These are phyloP conservation scores for Stropharia rugosoannulata DNA, from an alignment of 768 basidiomycete species.

Conservation along the genomic window DNA sequence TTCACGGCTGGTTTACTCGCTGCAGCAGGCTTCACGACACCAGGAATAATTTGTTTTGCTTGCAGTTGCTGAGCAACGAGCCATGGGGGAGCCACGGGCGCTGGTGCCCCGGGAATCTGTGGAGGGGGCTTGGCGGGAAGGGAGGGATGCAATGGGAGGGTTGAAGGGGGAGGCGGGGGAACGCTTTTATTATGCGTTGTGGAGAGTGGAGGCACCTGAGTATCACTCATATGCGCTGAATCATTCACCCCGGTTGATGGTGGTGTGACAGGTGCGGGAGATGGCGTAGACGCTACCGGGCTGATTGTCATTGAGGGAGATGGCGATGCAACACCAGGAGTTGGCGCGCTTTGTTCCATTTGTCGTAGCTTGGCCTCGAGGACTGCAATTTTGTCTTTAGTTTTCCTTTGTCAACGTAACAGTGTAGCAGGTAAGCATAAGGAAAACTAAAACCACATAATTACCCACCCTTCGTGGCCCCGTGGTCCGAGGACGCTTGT, in stretches of 20 bases:
- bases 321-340: neutral
- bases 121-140: constrained; percentile 44
- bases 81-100: neutral
- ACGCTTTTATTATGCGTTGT: neutral
- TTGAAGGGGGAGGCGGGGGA: neutral
- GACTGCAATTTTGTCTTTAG: constrained; percentile 86
- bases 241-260: no score
- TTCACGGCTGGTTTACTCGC: constrained; percentile 16
- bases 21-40: neutral
- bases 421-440: neutral
- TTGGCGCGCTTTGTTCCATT: constrained; percentile 50
- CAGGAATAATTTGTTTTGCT: no score
- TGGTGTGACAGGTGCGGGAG: no score
- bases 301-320: neutral
- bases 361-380: constrained; percentile 94
- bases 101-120: constrained; percentile 19
- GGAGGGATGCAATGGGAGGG: constrained; percentile 30
- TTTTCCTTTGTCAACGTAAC: constrained; percentile 43
- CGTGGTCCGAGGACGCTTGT: constrained; percentile 45
- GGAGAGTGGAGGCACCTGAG: neutral
- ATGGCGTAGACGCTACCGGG: neutral
- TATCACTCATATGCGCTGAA: no score
- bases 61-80: no score
- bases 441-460: neutral
- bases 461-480: constrained; percentile 47